phyloP scores from a whole-genome alignment of 495 filamentous ascomycete species.

The Bombardia bombarda region DNA sequence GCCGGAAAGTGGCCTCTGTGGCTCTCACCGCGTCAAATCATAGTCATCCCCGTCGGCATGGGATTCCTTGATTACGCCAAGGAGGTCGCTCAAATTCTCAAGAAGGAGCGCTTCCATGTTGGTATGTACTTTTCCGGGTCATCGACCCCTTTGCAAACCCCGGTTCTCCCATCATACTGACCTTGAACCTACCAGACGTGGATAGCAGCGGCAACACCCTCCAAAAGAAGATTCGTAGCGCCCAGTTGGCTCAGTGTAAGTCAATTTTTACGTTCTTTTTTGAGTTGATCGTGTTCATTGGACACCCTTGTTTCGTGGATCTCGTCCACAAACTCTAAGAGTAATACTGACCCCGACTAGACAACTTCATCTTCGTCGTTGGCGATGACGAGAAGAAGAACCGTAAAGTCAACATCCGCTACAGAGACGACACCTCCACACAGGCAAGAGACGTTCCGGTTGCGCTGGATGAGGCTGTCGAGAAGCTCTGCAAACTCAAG shows the following conservation, averaged over 20 bases:
- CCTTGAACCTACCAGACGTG: conserved; percentile 45
- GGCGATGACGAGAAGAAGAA: conserved; percentile 73
- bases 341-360: conserved; percentile 10
- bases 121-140: conserved; percentile 12
- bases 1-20: conserved; percentile 98
- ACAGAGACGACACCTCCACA: conserved; percentile 76
- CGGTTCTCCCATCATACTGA: not conserved
- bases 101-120: conserved; percentile 45
- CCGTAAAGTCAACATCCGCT: conserved; percentile 78
- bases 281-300: too few relatives aligned
- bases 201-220: conserved; percentile 87
- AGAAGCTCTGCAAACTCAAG: conserved; percentile 62
- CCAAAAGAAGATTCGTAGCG: conserved; percentile 90
- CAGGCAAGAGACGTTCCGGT: conserved; percentile 64
- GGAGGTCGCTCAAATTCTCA: conserved; percentile 63
- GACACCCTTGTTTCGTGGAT: not conserved
- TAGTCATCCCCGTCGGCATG: conserved; percentile 88
- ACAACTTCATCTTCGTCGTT: conserved; percentile 53
- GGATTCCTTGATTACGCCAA: conserved; percentile 75
- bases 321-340: not conserved
- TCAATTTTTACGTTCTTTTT: conserved; percentile 41
- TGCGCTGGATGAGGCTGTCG: conserved; percentile 65
- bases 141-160: not conserved
- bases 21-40: conserved; percentile 85
- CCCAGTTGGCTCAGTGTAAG: conserved; percentile 83